Base-by-base conservation (phyloP, 371 early-diverging fungal genomes). In the Aphelidium insulamus region DNA sequence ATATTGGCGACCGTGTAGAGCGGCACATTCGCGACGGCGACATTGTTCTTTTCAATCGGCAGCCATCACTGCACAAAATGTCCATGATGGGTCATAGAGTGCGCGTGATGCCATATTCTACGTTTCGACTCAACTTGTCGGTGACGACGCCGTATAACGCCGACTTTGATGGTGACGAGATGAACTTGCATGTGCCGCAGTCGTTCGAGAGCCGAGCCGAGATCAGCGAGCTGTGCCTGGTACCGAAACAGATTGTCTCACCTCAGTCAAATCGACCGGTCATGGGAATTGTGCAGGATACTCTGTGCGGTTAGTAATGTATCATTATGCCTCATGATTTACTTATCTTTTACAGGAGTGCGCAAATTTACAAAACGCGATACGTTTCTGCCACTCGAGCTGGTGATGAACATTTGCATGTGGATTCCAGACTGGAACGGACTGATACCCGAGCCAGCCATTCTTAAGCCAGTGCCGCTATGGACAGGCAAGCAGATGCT, bases 101-200 rank as follows among this genome's bases (percentile, higher is more conserved):
- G 24, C 72, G 78, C 40, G 90, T 99, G 20, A 95, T 99, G 97
- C 88, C 94, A 1, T 88, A 82, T 52, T 90, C 90, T 17, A 99
- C 98, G 4, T 98, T 99, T 72, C 76, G 99, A 37, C 66, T 99
- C 35, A 98, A 98, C 48, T 59, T 98, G 26, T 91, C 94, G 26
- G 98, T 91, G 26, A 97, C 98, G 0, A 66, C 92, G n/a, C 98
- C 99, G 11, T 99, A 99, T 54, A 98, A 98, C 49, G 99, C 98
- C 38, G 99, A 99, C 69, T 99, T 99, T 59, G 99, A 99, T 54
- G 99, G 99, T 36, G 99, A 99, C 55, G 99, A 99, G 58, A 99
- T 99, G 99, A 99, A 99, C 57, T 55, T 99, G 59, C 99, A 99
- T 54, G 87, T 97, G 19, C 99, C 99, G 20, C 99, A 98, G 53